Evolutionary conservation across 164 flowering plant species (phyloP), one percentile per base, ranked within the genome.

Genomic region (Buxus sempervirens): DNA sequence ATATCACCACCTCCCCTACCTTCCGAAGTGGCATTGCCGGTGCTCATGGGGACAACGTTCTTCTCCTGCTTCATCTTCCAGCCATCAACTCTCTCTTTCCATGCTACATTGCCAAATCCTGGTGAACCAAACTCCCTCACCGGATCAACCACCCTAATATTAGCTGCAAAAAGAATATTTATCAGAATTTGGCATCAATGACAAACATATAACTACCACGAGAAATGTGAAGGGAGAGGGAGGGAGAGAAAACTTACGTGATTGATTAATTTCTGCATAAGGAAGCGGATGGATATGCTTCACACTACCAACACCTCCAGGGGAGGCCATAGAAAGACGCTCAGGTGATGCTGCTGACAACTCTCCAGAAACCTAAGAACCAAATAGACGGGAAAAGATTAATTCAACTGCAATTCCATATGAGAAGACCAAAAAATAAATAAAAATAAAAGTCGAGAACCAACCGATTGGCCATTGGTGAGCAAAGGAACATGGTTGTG

Each of bases 81-180:
- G 23, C 93, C 93, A 74, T 88, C 93, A 67, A 88, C 93, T 78
- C 93, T 86, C 76, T 88, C 93, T 73, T 84, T 88, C 93, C 93
- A 88, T 36, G 90, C 93, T 48, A 88, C 86, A 75, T 86, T 88
- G 60, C 88, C 90, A 56, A 84, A 57, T 60, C 88, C 92, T 21
- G 85, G 76, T 5, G 85, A 83, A 63, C 88, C 84, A 76, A 83
- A 86, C 70, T 86, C 90, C 68, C 87, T 77, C n/a, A 70, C 84
- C 10, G 88, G 85, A 62, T 87, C 91, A 66, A 80, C 86, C 74
- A 70, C 78, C 75, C 89, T 74, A 19, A 75, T 71, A 70, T 79
- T 81, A 26, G 88, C 91, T 87, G 82, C 75, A 80, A 36, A 49
- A 23, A 36, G 14, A 56, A 13, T 48, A 32, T 3, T 32, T 32